Conservation (phyloP, 345 rosid genomes). For the Psidium friedrichsthalianum region DNA sequence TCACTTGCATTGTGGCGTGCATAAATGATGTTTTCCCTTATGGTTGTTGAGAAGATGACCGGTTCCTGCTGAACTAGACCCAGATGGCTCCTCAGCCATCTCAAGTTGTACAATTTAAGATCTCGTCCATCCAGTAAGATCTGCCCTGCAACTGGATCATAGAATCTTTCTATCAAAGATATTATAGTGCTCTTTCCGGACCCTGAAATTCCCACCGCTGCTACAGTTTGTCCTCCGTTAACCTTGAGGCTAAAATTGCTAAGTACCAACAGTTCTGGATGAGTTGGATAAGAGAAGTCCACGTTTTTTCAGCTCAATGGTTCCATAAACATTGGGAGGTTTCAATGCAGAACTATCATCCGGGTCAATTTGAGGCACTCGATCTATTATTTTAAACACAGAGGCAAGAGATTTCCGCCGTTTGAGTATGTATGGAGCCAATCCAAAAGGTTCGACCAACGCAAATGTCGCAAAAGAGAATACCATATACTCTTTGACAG, state of each 20-base stretch:
- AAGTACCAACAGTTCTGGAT: constrained; percentile 76
- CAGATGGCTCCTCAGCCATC: constrained; percentile 91
- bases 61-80: constrained; percentile 99
- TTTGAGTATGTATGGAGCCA: constrained; percentile 97
- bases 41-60: constrained; percentile 87
- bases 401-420: constrained; percentile 85
- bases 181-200: constrained; percentile 98
- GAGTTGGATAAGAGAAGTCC: constrained; percentile 93
- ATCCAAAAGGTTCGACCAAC: constrained; percentile 96
- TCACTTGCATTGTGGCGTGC: constrained; percentile 98
- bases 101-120: constrained; percentile 72
- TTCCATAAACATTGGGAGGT: constrained; percentile 93
- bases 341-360: constrained; percentile 86
- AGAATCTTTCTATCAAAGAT: constrained; percentile 90
- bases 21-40: constrained; percentile 90
- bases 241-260: constrained; percentile 98
- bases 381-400: constrained; percentile 93
- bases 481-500: constrained; percentile 91
- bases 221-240: constrained; percentile 91
- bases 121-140: constrained; percentile 85
- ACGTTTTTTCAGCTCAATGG: constrained; percentile 91
- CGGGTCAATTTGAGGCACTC: constrained; percentile 92
- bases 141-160: constrained; percentile 98
- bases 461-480: constrained; percentile 99
- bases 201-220: constrained; percentile 97